Percentiles rank a stretch among this genome's conserved stretches.
Evolutionary conservation across 164 flowering plant species (phyloP).

Genomic region (Berberis vulgaris): DNA sequence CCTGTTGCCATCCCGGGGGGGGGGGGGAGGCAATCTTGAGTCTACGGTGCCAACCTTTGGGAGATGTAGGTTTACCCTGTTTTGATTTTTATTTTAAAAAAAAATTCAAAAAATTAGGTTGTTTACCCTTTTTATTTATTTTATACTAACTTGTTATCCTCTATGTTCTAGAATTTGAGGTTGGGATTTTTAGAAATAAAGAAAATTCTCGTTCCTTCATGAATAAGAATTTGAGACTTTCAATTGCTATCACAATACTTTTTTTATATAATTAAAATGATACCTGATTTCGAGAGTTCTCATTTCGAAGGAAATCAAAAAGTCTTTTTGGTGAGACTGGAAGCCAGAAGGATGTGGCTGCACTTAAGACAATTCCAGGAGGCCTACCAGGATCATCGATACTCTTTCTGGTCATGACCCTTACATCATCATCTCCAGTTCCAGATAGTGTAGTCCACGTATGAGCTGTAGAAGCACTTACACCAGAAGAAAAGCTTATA

Average conservation of each 20-base stretch:
- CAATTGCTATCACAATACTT: neutral
- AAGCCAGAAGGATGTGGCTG: constrained; percentile 87
- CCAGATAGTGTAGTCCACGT: constrained; percentile 77
- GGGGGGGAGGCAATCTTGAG: too few species aligned
- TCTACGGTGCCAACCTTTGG: too few species aligned
- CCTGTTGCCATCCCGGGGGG: too few species aligned
- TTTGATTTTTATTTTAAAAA: too few species aligned
- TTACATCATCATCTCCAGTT: constrained; percentile 67
- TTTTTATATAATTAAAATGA: neutral
- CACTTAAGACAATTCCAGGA: constrained; percentile 87
- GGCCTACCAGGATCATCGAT: constrained; percentile 88
- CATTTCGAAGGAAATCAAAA: constrained; percentile 74
- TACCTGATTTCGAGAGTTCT: constrained; percentile 73
- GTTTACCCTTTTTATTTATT: too few species aligned
- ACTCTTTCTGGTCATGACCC: constrained; percentile 85
- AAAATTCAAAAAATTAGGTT: too few species aligned
- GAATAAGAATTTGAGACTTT: too few species aligned
- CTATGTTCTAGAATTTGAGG: too few species aligned
- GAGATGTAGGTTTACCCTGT: too few species aligned
- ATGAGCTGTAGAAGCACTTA: constrained; percentile 75
- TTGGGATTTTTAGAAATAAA: too few species aligned
- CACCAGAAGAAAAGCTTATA: constrained; percentile 71
- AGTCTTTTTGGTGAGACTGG: constrained; percentile 65
- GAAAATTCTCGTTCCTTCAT: too few species aligned
- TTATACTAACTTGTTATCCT: too few species aligned